Conservation (phyloP, 805 yeast species). For the Saccharomyces cerevisiae region DNA sequence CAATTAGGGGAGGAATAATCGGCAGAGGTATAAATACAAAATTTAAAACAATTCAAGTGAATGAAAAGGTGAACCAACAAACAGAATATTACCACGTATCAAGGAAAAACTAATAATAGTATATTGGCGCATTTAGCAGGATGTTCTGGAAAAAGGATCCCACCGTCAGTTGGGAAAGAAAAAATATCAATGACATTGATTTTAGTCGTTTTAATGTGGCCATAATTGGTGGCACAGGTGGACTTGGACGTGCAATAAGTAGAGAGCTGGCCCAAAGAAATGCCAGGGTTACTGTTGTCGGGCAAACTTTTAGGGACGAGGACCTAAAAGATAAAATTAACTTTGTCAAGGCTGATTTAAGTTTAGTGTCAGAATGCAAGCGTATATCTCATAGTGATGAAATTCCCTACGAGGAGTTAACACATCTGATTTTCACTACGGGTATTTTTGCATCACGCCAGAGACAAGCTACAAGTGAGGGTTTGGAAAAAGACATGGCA, state of each 20-base stretch:
- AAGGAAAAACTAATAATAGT: background rate
- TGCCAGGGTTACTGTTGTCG: conserved; percentile 32
- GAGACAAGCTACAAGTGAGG: conserved; percentile 32
- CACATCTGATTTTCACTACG: conserved; percentile 32
- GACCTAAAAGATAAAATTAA: conserved; percentile 17
- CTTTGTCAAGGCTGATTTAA: conserved; percentile 31
- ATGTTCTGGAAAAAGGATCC: conserved; percentile 3
- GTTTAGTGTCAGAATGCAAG: conserved; percentile 22
- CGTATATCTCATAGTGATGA: conserved; percentile 15
- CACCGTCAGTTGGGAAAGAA: conserved; percentile 1
- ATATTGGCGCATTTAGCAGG: background rate
- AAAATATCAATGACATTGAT: conserved; percentile 1
- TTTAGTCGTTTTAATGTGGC: conserved; percentile 13
- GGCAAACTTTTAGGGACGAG: conserved; percentile 30
- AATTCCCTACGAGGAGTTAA: conserved; percentile 17
- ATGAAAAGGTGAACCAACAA: background rate
- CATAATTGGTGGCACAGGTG: conserved; percentile 37
- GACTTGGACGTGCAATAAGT: conserved; percentile 33
- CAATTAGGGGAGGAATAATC: background rate
- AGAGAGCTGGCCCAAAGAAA: conserved; percentile 21
- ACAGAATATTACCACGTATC: background rate
- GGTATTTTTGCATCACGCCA: conserved; percentile 33
- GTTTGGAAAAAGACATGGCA: conserved; percentile 34
- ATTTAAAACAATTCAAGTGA: background rate
- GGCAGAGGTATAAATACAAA: background rate